Evolutionary conservation across 1,284 basidiomycete genomes (phyloP), one percentile per base, ranked within the genome.

Genomic region (Ceratobasidium sp.): DNA sequence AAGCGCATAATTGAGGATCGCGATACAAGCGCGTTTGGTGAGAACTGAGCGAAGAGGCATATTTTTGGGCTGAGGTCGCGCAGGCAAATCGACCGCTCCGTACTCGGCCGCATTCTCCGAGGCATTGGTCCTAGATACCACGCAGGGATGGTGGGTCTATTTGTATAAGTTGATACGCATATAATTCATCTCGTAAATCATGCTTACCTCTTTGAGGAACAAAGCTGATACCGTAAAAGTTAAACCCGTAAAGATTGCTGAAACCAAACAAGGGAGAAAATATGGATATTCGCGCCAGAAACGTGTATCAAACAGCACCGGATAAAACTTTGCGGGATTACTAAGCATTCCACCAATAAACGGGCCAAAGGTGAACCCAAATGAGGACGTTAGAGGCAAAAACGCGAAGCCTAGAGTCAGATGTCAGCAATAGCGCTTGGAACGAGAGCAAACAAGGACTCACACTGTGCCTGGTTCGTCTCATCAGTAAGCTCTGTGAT

Each of bases 401-500:
- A 75, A 55, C 23, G 74, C 60, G 39, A 72, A 75, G n/a, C 69
- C 73, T 74, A 55, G 16, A n/a, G n/a, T 72, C 62, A 70, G 26
- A 23, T 71, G 67, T 62, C 26, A n/a, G 10, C 16, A 48, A 75
- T 73, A n/a, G 34, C 8, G 53, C 18, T 16, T 30, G 59, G 23
- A 36, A 26, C 21, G 30, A 21, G n/a, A n/a, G n/a, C 8, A 39
- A 14, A 14, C 36, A 39, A 39, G 36, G 36, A 50, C 71, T n/a
- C 32, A 74, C 74, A 76, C 48, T 75, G 75, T 1, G 77, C 76
- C 30, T 75, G 64, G 41, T 77, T 76, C 14, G 71, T 74, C 55
- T 65, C 55, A 71, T 76, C 74, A 36, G 75, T 74, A 21, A 77
- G 62, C 52, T 76, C 75, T 16, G 73, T 74, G 5, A 78, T 53